Base-by-base conservation (phyloP, 1,284 basidiomycete genomes). In the Trichosporon coremiiforme region DNA sequence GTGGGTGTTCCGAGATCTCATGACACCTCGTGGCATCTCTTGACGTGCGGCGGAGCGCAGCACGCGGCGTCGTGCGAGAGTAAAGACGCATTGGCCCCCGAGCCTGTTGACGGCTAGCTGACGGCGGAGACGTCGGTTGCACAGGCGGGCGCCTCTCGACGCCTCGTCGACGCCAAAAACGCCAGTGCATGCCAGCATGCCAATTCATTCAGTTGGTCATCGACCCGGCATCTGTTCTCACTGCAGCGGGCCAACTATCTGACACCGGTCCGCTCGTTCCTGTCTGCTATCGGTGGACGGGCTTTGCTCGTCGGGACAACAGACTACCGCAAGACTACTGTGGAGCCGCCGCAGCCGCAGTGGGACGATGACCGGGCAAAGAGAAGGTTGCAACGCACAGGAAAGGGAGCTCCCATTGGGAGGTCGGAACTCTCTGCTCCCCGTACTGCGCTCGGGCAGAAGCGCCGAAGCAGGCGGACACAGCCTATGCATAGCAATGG, bases 371-470 rank as follows among this genome's bases (percentile, higher is more conserved):
- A 53, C 6, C 47, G 20, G 47, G 47, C 20, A n/a, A n/a, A 9
- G 20, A 53, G 20, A 53, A 53, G 47, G 47, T 53, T 53, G 47
- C 47, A 9, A n/a, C 47, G 47, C 47, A 53, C 47, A 53, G 47
- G 47, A 53, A 53, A 5, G 47, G 20, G 47, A 20, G 47, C 20
- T 38, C 36, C 8, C 36, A 12, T 12, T 38, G 10, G 10, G 5
- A 15, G 6, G 47, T 53, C 47, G 47, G 47, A 53, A 53, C 20
- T 22, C 22, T 53, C 47, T 53, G 3, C n/a, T 47, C n/a, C 45
- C n/a, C 47, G 20, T 53, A 17, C 47, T 53, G 47, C 20, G 47
- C 47, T 53, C 47, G 20, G 47, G 47, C 47, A 53, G 47, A 33
- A 3, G 33, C 33, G 33, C 33, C 33, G 33, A 33, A 33, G 33